A percentile compares a stretch with the other conserved stretches of the same genome.
These are phyloP conservation scores for Kitagawia praeruptora DNA, from an alignment of 129 eudicot genomes.

Conservation along the genomic window DNA sequence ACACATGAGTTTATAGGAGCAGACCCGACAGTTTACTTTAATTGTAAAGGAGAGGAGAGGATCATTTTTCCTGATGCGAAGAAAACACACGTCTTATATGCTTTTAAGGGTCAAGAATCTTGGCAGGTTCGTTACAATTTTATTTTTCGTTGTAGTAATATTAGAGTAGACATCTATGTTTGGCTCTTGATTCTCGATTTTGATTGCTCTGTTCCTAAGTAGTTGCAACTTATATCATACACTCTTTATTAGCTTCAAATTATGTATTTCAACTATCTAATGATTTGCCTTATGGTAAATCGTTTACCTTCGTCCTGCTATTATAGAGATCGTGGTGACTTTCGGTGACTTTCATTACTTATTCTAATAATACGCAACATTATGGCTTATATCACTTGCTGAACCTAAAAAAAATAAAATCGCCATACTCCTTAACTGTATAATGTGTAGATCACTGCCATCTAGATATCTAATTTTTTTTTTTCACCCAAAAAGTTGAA, in stretches of 20 bases:
- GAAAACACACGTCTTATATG: constrained; percentile 34
- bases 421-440: no score
- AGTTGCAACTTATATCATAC: not conserved
- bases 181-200: not conserved
- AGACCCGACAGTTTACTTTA: constrained; percentile 60
- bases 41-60: constrained; percentile 63
- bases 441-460: not conserved
- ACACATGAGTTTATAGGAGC: constrained; percentile 61
- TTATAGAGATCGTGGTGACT: not conserved
- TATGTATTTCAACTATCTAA: not conserved
- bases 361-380: not conserved
- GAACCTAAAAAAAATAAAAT: no score
- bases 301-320: not conserved
- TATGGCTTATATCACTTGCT: not conserved
- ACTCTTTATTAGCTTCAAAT: not conserved
- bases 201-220: not conserved
- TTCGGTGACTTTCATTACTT: not conserved
- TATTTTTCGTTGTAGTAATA: not conserved
- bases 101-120: constrained; percentile 79
- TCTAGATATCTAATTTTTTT: not conserved
- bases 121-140: constrained; percentile 60
- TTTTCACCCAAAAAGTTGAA: not conserved
- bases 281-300: not conserved
- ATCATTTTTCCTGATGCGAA: constrained; percentile 67
- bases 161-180: not conserved